Evolutionary conservation across 2,329 filamentous ascomycete genomes (phyloP).

Genomic region (Pseudocercospora cruenta): DNA sequence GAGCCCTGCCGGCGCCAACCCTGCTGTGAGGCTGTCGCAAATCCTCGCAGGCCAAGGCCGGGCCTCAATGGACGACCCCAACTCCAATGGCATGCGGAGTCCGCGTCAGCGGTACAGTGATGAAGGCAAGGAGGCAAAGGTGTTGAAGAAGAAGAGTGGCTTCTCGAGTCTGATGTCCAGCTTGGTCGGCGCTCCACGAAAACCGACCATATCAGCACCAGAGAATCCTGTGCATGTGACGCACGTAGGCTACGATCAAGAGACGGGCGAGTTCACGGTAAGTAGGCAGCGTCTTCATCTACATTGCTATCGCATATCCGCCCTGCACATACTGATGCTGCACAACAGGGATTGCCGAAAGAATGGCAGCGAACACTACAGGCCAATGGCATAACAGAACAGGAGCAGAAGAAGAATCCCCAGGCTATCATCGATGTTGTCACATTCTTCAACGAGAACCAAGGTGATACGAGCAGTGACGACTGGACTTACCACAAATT

Average conservation of each 20-base stretch:
- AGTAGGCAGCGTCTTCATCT: conserved; percentile 42
- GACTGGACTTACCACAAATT: conserved; percentile 96
- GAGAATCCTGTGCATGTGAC: conserved; percentile 98
- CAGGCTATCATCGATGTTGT: conserved; percentile 96
- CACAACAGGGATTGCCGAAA: conserved; percentile 75
- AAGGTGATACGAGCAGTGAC: conserved; percentile 72
- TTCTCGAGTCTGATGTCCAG: conserved; percentile 88
- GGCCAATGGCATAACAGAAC: conserved; percentile 93
- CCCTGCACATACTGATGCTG: conserved; percentile 6
- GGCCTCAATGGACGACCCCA: conserved; percentile 52
- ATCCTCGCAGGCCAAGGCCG: conserved; percentile 48
- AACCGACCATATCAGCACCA: conserved; percentile 93
- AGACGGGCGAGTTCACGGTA: conserved; percentile 95
- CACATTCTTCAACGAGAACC: conserved; percentile 95
- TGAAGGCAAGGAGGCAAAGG: conserved; percentile 70
- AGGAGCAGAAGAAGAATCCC: conserved; percentile 92
- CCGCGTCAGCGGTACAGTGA: conserved; percentile 76
- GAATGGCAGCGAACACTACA: conserved; percentile 97
- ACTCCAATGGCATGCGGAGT: conserved; percentile 53
- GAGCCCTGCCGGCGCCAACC: conserved; percentile 28
- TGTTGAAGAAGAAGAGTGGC: conserved; percentile 77
- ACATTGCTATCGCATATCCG: neutral
- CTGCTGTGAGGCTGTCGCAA: conserved; percentile 45
- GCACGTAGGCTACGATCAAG: conserved; percentile 95
- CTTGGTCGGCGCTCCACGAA: conserved; percentile 80